Evolutionary conservation across 73 alveolate species (phyloP).

Genomic region (Paramecium sonneborni): DNA sequence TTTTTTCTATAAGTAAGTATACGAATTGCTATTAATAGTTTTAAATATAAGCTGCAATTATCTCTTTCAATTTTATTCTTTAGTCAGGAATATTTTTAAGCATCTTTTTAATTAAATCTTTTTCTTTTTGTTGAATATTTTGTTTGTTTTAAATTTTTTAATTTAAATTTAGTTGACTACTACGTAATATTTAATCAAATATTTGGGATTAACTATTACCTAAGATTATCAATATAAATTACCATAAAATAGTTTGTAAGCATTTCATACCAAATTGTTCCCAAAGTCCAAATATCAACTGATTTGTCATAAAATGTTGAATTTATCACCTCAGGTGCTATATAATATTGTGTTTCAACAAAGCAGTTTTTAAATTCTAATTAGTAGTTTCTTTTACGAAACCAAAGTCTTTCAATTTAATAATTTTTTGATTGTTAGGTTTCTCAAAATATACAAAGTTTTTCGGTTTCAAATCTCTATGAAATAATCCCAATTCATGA

Average conservation of each 20-base stretch:
- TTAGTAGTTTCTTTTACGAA: not conserved
- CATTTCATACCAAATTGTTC: conserved; percentile 24
- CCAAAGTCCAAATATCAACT: conserved; percentile 61
- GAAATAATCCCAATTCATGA: not conserved
- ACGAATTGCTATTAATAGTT: no score
- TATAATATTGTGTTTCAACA: conserved; percentile 29
- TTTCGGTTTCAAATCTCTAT: not conserved
- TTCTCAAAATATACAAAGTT: not conserved
- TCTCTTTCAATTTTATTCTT: not conserved
- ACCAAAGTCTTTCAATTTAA: not conserved
- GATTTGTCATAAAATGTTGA: not conserved
- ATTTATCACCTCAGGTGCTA: conserved; percentile 54
- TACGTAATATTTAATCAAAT: not conserved
- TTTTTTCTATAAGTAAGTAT: no score
- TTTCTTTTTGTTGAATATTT: not conserved
- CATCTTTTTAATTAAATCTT: not conserved
- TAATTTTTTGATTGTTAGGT: not conserved
- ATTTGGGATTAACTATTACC: not conserved
- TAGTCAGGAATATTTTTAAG: not conserved
- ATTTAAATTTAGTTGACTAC: not conserved
- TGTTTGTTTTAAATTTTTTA: not conserved
- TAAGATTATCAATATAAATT: not conserved
- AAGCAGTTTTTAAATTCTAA: not conserved
- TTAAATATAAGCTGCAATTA: not conserved
- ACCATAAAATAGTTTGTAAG: conserved; percentile 20